Evolutionary conservation across 148 eudicot genomes (phyloP), one percentile per base, ranked within the genome.

Genomic region (Dysphania ambrosioides): DNA sequence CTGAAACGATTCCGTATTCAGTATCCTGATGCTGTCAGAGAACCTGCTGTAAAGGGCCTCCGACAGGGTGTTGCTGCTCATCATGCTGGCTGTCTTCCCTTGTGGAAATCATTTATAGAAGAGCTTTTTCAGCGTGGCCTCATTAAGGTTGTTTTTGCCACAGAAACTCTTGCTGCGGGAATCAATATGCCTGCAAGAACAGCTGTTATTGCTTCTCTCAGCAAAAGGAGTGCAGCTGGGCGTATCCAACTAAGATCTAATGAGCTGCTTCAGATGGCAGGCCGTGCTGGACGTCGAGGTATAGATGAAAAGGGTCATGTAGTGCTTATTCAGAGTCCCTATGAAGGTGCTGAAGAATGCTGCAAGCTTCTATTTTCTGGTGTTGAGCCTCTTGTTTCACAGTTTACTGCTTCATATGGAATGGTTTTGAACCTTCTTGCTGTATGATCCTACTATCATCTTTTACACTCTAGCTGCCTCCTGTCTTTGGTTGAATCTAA

Each of bases 181-280:
- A 95, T 95, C 62, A 92, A 95, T 83, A 95, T 95, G 99, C 99
- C 99, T 74, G 99, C 99, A 31, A 87, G 99, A 81, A 92, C 99
- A 69, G 88, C 99, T 74, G 96, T 95, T 66, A 85, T 95, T 78
- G 89, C 99, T 68, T 85, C 99, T 76, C 94, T 95, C 70, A 95
- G 92, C 91, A 95, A 92, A 86, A 88, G 96, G 79, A 77, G 81
- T 79, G 96, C 90, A 78, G 87, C 90, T 87, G 99, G 97, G n/a
- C 89, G 99, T 44, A 74, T 81, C 55, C 90, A 80, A 38, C 71
- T 95, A 66, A 92, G 82, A 67, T 80, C 99, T 58, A 90, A 89
- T 83, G 99, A 95, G 57, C 83, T 95, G 75, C 90, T 95, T 61
- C 99, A 95, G 85, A 95, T 95, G 99, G 99, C 99, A 53, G 99